Evolutionary conservation across 805 yeast species (phyloP).

Genomic region (Ogataea methylovora): DNA sequence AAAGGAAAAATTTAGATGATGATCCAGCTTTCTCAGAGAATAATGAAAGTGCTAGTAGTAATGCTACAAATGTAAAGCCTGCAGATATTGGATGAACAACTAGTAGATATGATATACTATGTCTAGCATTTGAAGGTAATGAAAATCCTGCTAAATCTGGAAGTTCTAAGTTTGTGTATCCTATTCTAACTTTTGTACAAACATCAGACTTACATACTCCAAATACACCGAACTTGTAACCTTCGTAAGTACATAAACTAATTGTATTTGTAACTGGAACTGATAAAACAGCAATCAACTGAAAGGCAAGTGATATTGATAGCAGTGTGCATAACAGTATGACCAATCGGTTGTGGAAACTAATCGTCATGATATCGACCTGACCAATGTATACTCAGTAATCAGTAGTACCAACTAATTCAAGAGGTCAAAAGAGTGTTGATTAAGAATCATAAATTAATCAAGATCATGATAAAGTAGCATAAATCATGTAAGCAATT

Average conservation of each 20-base stretch:
- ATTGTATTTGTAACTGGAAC: slow-evolving; percentile 49
- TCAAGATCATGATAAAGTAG: too few species aligned
- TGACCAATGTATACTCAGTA: too few species aligned
- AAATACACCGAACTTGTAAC: slow-evolving; percentile 58
- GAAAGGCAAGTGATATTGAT: slow-evolving; percentile 46
- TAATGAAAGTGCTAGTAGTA: slow-evolving; percentile 32
- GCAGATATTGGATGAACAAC: slow-evolving; percentile 64
- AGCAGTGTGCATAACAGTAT: slow-evolving; percentile 22
- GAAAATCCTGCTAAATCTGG: slow-evolving; percentile 31
- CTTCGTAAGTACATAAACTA: slow-evolving; percentile 41
- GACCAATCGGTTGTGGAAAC: slow-evolving; percentile 14
- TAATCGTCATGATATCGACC: background rate
- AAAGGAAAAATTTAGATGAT: slow-evolving; percentile 37
- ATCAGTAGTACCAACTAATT: background rate
- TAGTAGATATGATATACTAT: slow-evolving; percentile 49
- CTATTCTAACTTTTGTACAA: slow-evolving; percentile 37
- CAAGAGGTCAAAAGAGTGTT: background rate
- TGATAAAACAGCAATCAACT: slow-evolving; percentile 50
- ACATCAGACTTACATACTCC: slow-evolving; percentile 46
- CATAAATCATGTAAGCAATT: too few species aligned
- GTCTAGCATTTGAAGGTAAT: slow-evolving; percentile 54
- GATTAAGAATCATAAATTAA: too few species aligned
- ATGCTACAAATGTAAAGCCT: slow-evolving; percentile 42
- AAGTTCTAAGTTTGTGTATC: slow-evolving; percentile 29
- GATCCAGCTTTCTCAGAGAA: slow-evolving; percentile 25